These are phyloP conservation scores for Saturnispora saitoi DNA, from an alignment of 805 yeast genomes.

Conservation along the genomic window DNA sequence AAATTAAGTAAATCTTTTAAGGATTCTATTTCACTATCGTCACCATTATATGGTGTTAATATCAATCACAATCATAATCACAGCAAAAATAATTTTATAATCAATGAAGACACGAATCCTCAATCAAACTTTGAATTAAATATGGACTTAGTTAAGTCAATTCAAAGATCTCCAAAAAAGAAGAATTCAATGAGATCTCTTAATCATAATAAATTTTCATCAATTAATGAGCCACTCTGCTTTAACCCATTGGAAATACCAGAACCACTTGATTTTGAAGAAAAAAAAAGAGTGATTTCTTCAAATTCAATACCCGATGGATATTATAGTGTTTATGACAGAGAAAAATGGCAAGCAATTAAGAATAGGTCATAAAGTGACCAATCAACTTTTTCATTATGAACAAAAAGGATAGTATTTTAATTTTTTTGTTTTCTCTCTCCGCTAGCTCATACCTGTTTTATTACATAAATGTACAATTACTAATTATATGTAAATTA, in stretches of 20 bases:
- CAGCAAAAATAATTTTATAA: not conserved
- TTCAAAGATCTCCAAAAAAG: constrained; percentile 23
- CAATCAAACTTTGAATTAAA: constrained; percentile 18
- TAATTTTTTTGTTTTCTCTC: too few species aligned
- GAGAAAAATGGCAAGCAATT: constrained; percentile 56
- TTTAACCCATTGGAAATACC: not conserved
- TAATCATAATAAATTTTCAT: not conserved
- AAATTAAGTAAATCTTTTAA: constrained; percentile 1
- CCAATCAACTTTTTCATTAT: not conserved
- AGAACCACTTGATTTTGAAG: not conserved
- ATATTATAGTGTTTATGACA: constrained; percentile 55
- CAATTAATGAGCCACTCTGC: constrained; percentile 4
- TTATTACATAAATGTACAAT: too few species aligned
- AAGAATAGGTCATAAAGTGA: constrained; percentile 19
- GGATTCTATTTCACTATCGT: not conserved
- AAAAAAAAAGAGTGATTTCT: constrained; percentile 16
- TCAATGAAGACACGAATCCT: not conserved
- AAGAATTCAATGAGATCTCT: constrained; percentile 6
- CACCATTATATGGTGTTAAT: not conserved
- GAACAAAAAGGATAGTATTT: too few species aligned
- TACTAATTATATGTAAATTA: too few species aligned
- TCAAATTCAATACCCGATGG: constrained; percentile 43
- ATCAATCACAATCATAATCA: not conserved
- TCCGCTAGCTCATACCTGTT: too few species aligned
- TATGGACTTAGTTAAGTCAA: constrained; percentile 21